Evolutionary conservation across 345 rosid species (phyloP).

Genomic region (Litchi chinensis): DNA sequence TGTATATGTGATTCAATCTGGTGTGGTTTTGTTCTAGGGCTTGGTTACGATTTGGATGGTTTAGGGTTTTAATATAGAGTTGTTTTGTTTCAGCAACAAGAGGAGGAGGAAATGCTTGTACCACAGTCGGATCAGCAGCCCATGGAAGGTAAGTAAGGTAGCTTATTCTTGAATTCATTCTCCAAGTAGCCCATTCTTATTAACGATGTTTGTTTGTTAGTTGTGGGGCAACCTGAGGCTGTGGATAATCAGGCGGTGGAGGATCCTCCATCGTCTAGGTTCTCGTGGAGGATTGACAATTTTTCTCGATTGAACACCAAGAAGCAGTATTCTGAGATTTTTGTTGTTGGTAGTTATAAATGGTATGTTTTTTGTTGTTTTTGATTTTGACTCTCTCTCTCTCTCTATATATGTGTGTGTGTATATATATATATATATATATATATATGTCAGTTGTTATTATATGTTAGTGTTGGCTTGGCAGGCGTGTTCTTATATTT

Average conservation of each 20-base stretch:
- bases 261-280: constrained; percentile 82
- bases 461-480: constrained; percentile 19
- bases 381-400: background rate
- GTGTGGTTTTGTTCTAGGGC: too few relatives aligned
- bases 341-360: constrained; percentile 83
- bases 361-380: constrained; percentile 48
- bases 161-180: constrained; percentile 1
- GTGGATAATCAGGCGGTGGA: constrained; percentile 77
- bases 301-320: constrained; percentile 74
- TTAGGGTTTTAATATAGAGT: background rate
- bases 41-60: too few relatives aligned
- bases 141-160: constrained; percentile 58
- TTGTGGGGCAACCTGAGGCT: constrained; percentile 55
- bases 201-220: constrained; percentile 18
- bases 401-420: too few relatives aligned
- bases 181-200: background rate
- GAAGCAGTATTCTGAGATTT: constrained; percentile 77
- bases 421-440: too few relatives aligned
- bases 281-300: constrained; percentile 78
- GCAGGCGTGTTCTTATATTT: constrained; percentile 87
- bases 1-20: too few relatives aligned
- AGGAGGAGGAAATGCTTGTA: constrained; percentile 94
- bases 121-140: constrained; percentile 86
- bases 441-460: background rate
- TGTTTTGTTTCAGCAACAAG: constrained; percentile 54